Evolutionary conservation across 495 filamentous ascomycete species (phyloP), one percentile per base, ranked within the genome.

Genomic region (Aspergillus sclerotioniger): DNA sequence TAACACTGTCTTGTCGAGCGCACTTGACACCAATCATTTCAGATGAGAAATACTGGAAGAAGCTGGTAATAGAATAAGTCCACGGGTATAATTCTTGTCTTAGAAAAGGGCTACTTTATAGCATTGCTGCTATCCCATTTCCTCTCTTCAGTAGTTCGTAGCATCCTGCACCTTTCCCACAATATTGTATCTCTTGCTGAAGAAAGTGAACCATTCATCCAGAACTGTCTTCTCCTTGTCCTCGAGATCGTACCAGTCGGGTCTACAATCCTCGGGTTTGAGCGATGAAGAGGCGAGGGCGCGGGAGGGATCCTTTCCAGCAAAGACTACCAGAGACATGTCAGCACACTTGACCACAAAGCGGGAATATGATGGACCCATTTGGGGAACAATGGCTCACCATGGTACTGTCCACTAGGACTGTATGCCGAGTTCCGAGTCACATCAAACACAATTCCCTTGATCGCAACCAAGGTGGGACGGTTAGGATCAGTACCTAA

Each of bases 401-500:
- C 89, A 61, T 89, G 82, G 71, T 98, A 98, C 56, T 86, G 79
- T 19, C 90, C 92, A 7, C 83, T 83, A n/a, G 87, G 82, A n/a
- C 83, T 82, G 67, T 99, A 99, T 31, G 89, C 84, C 33, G 84
- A 80, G 68, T 97, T 98, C 19, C 84, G 88, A 50, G 81, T 89
- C 51, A 99, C 94, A 68, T 99, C 93, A 67, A 96, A 99, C 44
- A 99, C 87, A 58, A 84, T 88, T 57, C 93, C 92, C 77, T 96
- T 98, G 75, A 99, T 98, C 29, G 95, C 94, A 25, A 99, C 91
- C 62, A 92, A 90, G 21, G 87, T 91, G 31, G 91, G 90, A 56
- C 78, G 83, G 51, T 81, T 84, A 3, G 84, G 73, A 55, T 88
- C 84, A 72, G 76, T 73, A 51, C 81, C 84, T 87, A 21, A 21